Conservation (phyloP, 1,284 basidiomycete species). For the Boletus sp. region DNA sequence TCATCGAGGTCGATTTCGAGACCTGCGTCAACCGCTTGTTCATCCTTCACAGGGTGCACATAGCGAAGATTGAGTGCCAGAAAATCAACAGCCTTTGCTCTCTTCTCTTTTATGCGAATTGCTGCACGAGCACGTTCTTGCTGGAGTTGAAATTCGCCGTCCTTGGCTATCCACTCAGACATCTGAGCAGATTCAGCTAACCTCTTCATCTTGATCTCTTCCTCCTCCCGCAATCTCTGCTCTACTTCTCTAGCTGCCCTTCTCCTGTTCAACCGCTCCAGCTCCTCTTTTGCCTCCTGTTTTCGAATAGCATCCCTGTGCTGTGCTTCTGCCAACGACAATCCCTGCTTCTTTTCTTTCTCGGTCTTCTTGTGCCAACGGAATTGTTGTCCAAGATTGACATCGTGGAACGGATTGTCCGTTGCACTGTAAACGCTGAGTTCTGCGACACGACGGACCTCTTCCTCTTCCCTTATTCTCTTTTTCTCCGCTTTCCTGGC, state of each 20-base stretch:
- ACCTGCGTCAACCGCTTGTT: slow-evolving; percentile 73
- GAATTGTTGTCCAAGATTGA: slow-evolving; percentile 93
- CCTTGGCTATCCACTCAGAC: slow-evolving; percentile 97
- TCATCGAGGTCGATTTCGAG: slow-evolving; percentile 98
- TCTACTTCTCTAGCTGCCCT: slow-evolving; percentile 93
- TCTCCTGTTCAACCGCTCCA: slow-evolving; percentile 87
- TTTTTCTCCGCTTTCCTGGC: slow-evolving; percentile 82
- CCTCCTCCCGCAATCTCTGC: slow-evolving; percentile 85
- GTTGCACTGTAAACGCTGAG: slow-evolving; percentile 91
- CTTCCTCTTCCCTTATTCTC: slow-evolving; percentile 80
- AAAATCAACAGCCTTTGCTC: slow-evolving; percentile 96
- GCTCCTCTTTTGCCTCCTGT: slow-evolving; percentile 92
- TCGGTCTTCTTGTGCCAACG: slow-evolving; percentile 99
- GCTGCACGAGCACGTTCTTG: slow-evolving; percentile 90
- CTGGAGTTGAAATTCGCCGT: slow-evolving; percentile 96
- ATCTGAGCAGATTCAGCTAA: slow-evolving; percentile 94
- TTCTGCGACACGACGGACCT: slow-evolving; percentile 83
- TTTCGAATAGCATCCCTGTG: slow-evolving; percentile 77
- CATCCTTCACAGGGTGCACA: slow-evolving; percentile 68
- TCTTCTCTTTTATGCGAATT: slow-evolving; percentile 92
- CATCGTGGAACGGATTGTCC: slow-evolving; percentile 97
- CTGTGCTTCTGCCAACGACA: slow-evolving; percentile 79
- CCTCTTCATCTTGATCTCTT: slow-evolving; percentile 85
- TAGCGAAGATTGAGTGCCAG: slow-evolving; percentile 91
- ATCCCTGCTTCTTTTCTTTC: slow-evolving; percentile 88